Evolutionary conservation across 108 stramenopile genomes (phyloP).

Genomic region (Stephanodiscus minutulus): DNA sequence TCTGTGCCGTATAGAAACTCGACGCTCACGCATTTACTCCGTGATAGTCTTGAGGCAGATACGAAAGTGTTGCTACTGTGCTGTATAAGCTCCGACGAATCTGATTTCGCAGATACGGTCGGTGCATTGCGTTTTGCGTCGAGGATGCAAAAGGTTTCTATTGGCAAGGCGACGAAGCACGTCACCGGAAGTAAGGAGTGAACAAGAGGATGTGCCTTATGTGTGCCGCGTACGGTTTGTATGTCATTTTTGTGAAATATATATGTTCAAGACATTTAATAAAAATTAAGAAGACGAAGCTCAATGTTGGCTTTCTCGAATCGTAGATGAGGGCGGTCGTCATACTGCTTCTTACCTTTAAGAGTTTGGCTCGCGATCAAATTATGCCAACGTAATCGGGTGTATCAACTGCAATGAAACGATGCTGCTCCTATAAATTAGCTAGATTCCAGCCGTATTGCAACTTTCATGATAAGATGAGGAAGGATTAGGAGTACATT

Average conservation of each 20-base stretch:
- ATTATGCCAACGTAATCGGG: too few relatives aligned
- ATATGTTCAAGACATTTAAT: neutral
- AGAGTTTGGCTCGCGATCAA: too few relatives aligned
- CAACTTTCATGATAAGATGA: slow-evolving; percentile 30
- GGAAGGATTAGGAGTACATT: too few relatives aligned
- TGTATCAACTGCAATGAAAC: too few relatives aligned
- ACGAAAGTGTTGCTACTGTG: slow-evolving; percentile 78
- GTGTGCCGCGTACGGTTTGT: neutral
- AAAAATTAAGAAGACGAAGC: neutral
- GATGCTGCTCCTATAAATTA: too few relatives aligned
- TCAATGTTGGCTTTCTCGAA: neutral
- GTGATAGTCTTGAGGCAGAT: slow-evolving; percentile 82
- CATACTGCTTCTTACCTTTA: neutral
- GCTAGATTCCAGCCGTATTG: slow-evolving; percentile 21
- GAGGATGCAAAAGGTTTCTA: slow-evolving; percentile 56
- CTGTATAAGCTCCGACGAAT: slow-evolving; percentile 70
- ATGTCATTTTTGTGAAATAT: neutral
- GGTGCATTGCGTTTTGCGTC: slow-evolving; percentile 71
- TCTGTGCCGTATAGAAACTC: slow-evolving; percentile 85
- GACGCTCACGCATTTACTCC: slow-evolving; percentile 81
- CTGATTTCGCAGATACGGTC: slow-evolving; percentile 65
- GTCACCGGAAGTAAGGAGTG: slow-evolving; percentile 46
- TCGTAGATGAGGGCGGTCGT: too few relatives aligned
- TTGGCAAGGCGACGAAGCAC: slow-evolving; percentile 87
- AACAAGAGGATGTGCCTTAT: neutral